Conservation (phyloP, 2,329 filamentous ascomycete species). For the Paecilomyces formosus region DNA sequence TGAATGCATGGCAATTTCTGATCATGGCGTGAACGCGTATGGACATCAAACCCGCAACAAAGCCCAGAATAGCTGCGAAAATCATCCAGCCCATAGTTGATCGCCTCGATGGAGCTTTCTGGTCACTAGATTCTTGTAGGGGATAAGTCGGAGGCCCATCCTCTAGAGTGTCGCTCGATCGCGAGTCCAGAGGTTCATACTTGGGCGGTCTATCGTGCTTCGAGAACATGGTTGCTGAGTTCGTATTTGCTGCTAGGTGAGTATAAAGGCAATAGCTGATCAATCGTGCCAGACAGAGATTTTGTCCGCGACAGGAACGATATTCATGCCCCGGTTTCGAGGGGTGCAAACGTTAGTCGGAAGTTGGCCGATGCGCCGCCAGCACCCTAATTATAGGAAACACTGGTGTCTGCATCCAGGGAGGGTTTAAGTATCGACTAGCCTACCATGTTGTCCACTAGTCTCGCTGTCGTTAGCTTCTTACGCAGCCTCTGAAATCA, state of each 20-base stretch:
- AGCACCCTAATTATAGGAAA: background rate
- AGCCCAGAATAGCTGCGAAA: background rate
- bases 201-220: background rate
- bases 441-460: background rate
- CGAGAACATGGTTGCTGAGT: background rate
- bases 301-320: background rate
- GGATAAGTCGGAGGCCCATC: background rate
- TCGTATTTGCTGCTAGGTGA: background rate
- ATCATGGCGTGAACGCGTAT: background rate
- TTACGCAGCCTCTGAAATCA: no score
- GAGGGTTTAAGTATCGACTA: background rate
- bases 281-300: background rate
- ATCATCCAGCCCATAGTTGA: background rate
- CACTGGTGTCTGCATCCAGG: background rate
- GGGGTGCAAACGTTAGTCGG: background rate
- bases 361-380: background rate
- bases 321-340: background rate
- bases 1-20: background rate
- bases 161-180: background rate
- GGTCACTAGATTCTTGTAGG: background rate
- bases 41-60: background rate
- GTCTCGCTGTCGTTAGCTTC: background rate
- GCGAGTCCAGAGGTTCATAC: background rate
- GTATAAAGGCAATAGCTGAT: background rate
- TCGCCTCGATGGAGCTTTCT: background rate